Evolutionary conservation across 2,329 filamentous ascomycete species (phyloP).

Genomic region (Pestalotiopsis sp.): DNA sequence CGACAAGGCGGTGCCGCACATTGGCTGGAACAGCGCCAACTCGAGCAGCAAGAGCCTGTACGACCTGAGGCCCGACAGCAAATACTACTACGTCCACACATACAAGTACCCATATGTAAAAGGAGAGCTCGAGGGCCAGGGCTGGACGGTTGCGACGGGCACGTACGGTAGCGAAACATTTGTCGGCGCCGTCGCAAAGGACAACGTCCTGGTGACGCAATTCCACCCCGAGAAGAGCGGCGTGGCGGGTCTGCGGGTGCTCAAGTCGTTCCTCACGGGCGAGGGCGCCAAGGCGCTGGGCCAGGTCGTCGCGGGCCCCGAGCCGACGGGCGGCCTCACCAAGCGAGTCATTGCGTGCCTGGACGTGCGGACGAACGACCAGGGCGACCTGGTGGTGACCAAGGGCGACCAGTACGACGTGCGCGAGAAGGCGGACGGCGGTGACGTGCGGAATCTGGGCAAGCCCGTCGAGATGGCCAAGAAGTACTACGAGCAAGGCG

Average conservation of each 20-base stretch:
- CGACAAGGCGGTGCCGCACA: slow-evolving; percentile 93
- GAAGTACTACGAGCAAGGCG: slow-evolving; percentile 93
- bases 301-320: slow-evolving; percentile 28
- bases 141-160: slow-evolving; percentile 91
- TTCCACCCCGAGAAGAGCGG: slow-evolving; percentile 99
- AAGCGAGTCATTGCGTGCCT: slow-evolving; percentile 92
- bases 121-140: slow-evolving; percentile 75
- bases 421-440: slow-evolving; percentile 74
- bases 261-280: slow-evolving; percentile 86
- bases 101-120: slow-evolving; percentile 80
- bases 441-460: slow-evolving; percentile 85
- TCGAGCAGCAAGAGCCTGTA: slow-evolving; percentile 65
- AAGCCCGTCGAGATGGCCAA: slow-evolving; percentile 96
- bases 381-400: slow-evolving; percentile 93
- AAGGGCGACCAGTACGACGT: slow-evolving; percentile 99
- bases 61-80: slow-evolving; percentile 77
- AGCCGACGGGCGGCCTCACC: slow-evolving; percentile 72
- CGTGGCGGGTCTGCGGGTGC: slow-evolving; percentile 78
- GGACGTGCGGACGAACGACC: slow-evolving; percentile 92
- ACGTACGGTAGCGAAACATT: slow-evolving; percentile 89
- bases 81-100: slow-evolving; percentile 99
- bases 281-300: slow-evolving; percentile 57
- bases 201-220: slow-evolving; percentile 87
- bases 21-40: slow-evolving; percentile 95
- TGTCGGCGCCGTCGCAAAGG: slow-evolving; percentile 83